A percentile compares a stretch with the other conserved stretches of the same genome.
These are phyloP conservation scores for Favolaschia claudopus DNA, from an alignment of 768 basidiomycete genomes.

Conservation along the genomic window DNA sequence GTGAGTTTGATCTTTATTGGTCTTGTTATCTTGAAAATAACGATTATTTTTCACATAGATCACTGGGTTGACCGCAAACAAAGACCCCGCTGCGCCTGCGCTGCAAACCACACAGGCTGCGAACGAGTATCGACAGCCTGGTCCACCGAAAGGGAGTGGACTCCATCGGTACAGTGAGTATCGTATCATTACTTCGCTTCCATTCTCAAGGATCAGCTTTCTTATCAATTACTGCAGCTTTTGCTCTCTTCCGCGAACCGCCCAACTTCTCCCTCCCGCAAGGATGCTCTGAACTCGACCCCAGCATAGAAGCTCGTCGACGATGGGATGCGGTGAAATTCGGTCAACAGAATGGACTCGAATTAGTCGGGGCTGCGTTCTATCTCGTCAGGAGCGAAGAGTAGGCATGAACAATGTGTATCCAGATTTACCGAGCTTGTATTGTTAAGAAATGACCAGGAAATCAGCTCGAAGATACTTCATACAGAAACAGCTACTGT, in stretches of 20 bases:
- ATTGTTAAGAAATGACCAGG: no score
- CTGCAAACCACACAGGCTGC: background rate
- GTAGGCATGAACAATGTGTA: no score
- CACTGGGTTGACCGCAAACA: background rate
- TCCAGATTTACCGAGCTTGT: no score
- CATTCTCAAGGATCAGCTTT: background rate
- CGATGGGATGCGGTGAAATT: slow-evolving; percentile 17
- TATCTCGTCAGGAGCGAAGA: slow-evolving; percentile 23
- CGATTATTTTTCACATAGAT: background rate
- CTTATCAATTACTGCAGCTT: background rate
- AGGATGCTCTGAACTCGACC: slow-evolving; percentile 12
- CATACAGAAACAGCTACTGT: no score
- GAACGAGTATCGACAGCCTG: slow-evolving; percentile 17
- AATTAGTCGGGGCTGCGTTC: slow-evolving; percentile 16
- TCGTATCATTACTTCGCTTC: background rate
- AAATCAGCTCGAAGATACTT: no score
- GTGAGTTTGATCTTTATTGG: slow-evolving; percentile 27
- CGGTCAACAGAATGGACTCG: slow-evolving; percentile 3
- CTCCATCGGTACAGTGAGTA: slow-evolving; percentile 23
- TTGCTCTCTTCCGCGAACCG: slow-evolving; percentile 19
- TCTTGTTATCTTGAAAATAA: background rate
- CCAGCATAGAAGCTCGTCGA: slow-evolving; percentile 15
- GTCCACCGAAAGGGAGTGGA: slow-evolving; percentile 19
- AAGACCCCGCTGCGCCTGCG: background rate
- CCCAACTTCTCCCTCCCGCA: slow-evolving; percentile 15